Evolutionary conservation across 176 grass and related monocot species (phyloP).

Genomic region (Canna indica): DNA sequence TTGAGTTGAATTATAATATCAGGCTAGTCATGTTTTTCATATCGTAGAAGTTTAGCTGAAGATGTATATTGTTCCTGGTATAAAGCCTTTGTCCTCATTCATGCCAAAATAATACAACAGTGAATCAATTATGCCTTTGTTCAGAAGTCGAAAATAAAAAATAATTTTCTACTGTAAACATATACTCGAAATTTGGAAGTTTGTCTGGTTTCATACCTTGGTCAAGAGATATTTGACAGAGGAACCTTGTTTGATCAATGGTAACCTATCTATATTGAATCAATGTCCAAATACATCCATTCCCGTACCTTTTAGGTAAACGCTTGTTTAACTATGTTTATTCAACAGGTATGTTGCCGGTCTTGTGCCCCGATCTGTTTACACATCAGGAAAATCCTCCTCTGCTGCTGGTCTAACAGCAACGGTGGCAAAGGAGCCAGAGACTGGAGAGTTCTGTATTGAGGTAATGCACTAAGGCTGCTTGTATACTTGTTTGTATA

Average conservation of each 20-base stretch:
- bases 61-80: no score
- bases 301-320: background rate
- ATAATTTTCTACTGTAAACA: background rate
- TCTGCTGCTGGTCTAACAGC: constrained; percentile 98
- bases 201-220: background rate
- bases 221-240: background rate
- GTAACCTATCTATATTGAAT: no score
- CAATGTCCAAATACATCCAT: background rate
- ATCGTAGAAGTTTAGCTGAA: no score
- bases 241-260: no score
- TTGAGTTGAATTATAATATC: background rate
- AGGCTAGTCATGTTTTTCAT: background rate
- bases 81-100: no score
- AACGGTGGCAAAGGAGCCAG: constrained; percentile 93
- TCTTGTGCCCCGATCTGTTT: constrained; percentile 90
- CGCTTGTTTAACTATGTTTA: background rate
- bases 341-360: constrained; percentile 60
- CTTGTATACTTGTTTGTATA: background rate
- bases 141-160: no score
- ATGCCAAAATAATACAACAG: background rate
- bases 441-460: constrained; percentile 96
- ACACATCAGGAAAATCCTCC: constrained; percentile 95
- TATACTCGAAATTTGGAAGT: background rate
- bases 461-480: constrained; percentile 69
- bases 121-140: background rate